A percentile compares a stretch with the other conserved stretches of the same genome.
Conservation (phyloP, 1,284 basidiomycete genomes). For the Ganoderma sinense region DNA sequence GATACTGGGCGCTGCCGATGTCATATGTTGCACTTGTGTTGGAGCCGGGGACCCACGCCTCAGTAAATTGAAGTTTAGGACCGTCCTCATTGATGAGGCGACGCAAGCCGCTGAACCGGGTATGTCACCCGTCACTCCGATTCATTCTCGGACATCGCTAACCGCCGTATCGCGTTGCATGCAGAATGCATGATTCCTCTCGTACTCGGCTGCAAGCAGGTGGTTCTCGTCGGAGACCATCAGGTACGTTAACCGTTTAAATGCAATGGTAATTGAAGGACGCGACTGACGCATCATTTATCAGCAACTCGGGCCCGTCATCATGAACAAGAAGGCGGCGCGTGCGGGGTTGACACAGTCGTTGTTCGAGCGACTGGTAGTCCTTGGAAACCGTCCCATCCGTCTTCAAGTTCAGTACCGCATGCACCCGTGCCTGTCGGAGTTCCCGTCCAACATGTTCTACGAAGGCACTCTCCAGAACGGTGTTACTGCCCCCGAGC, state of each 20-base stretch:
- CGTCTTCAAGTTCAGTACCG: conserved; percentile 99
- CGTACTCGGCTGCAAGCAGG: conserved; percentile 98
- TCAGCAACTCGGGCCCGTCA: conserved; percentile 96
- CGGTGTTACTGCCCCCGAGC: conserved; percentile 98
- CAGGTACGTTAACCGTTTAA: conserved; percentile 55
- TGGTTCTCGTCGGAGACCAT: conserved; percentile 98
- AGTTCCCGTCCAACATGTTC: conserved; percentile 99
- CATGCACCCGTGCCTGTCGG: conserved; percentile 99
- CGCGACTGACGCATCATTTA: conserved; percentile 19
- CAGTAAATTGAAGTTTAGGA: conserved; percentile 97
- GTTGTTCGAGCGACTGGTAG: conserved; percentile 96
- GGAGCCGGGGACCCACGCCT: conserved; percentile 96
- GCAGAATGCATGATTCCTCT: conserved; percentile 99
- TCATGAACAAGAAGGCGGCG: conserved; percentile 99
- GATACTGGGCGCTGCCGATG: conserved; percentile 94
- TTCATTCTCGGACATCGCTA: conserved; percentile 1
- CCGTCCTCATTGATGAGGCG: conserved; percentile 98
- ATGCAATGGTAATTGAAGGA: conserved; percentile 15
- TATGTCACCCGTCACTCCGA: conserved; percentile 47
- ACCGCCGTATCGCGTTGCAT: conserved; percentile 39
- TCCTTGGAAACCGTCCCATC: conserved; percentile 95
- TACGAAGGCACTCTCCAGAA: conserved; percentile 99
- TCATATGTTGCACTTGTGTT: conserved; percentile 99
- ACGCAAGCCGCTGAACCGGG: conserved; percentile 98
- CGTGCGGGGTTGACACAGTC: conserved; percentile 97